Base-by-base conservation (phyloP, 2,329 filamentous ascomycete species). In the Metarhizium sp. region DNA sequence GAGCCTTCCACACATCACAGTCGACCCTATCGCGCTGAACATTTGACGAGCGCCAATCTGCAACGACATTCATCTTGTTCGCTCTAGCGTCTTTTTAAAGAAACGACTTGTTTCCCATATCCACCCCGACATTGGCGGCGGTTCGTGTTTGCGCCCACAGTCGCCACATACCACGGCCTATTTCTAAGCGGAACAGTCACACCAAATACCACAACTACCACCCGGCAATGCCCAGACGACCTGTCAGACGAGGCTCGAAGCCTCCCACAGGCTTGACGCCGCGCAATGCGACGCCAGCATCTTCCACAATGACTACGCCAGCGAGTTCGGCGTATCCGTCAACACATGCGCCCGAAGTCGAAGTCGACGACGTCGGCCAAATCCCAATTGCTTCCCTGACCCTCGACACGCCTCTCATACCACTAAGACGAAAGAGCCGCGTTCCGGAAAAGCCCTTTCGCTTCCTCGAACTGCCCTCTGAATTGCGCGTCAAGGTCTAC, bases 401-500 rank as follows among this genome's bases (percentile, higher is more conserved):
- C 1, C 66, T 80, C 30, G 69, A 72, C 51, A 70, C 71, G 2
- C 66, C 62, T n/a, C 61, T 63, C 4, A 64, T 60, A 58, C 69
- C 67, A 2, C 59, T 71, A n/a, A 60, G 50, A 34, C 63, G 65
- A 29, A 73, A 68, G 61, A 54, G 57, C 7, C 67, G 65, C 8
- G 62, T 62, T 0, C 70, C 71, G 18, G 64, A 69, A 2, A 67
- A 69, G 48, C 76, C 80, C 0, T 89, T 89, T 55, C 79, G 73
- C 7, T 87, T 91, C 66, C 76, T 90, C 56, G 73, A 79, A 34
- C 73, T 92, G 1, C 87, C 88, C 0, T 77, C 81, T 0, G 88
- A 92, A 65, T 69, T 92, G 34, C 84, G 88, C 7, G 73, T 86
- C 57, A 81, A 82, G 62, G 79, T 92, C 13, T 91, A 90, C 66